Evolutionary conservation across 169 alveolate genomes (phyloP).

Genomic region (Plasmodium chabaudi): DNA sequence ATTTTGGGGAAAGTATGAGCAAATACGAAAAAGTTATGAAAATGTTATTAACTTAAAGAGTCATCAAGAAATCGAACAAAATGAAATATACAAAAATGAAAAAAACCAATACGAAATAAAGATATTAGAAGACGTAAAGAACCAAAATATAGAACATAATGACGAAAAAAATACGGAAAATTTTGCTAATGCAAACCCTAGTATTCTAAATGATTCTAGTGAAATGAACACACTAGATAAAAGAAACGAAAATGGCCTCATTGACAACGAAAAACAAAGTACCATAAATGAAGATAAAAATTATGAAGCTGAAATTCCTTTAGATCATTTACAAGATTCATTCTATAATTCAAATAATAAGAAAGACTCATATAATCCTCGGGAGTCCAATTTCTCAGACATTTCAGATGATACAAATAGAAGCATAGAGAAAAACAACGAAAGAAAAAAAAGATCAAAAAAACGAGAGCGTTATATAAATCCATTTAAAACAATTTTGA

Average conservation of each 20-base stretch:
- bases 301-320: not conserved
- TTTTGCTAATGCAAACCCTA: too few relatives aligned
- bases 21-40: conserved; percentile 17
- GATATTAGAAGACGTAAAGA: too few relatives aligned
- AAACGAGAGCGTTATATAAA: conserved; percentile 9
- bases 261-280: not conserved
- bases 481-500: conserved; percentile 26
- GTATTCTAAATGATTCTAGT: too few relatives aligned
- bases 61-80: not conserved
- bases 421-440: not conserved
- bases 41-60: not conserved
- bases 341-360: conserved; percentile 1
- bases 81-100: not conserved
- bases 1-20: conserved; percentile 74
- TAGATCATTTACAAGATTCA: conserved; percentile 8
- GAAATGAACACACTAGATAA: too few relatives aligned
- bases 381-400: conserved; percentile 18
- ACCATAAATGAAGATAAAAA: conserved; percentile 3
- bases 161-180: too few relatives aligned
- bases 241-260: not conserved
- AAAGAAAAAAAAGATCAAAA: conserved; percentile 1
- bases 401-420: not conserved
- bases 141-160: too few relatives aligned
- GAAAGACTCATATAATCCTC: conserved; percentile 2
- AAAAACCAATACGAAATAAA: too few relatives aligned